phyloP scores from a whole-genome alignment of 805 yeast species.

The Metschnikowia koreensis region DNA sequence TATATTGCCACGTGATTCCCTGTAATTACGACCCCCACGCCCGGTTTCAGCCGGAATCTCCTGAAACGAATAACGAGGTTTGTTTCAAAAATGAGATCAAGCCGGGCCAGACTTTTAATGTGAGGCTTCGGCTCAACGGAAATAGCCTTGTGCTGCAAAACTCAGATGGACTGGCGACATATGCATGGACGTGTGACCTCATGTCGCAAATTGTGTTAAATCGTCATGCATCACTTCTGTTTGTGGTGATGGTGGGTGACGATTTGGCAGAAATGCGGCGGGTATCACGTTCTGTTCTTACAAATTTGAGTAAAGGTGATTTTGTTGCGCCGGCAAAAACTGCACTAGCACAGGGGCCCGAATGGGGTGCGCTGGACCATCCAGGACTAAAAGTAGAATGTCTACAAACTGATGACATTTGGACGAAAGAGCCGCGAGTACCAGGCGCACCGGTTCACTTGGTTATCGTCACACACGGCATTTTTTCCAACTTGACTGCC shows the following conservation, averaged over 20 bases:
- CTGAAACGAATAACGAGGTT: slow-evolving; percentile 28
- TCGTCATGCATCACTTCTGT: slow-evolving; percentile 28
- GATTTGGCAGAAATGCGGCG: slow-evolving; percentile 33
- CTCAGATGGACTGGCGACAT: slow-evolving; percentile 19
- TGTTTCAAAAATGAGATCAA: slow-evolving; percentile 46
- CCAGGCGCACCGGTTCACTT: slow-evolving; percentile 37
- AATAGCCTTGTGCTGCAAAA: slow-evolving; percentile 31
- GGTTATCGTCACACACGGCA: slow-evolving; percentile 44
- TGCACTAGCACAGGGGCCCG: slow-evolving; percentile 13
- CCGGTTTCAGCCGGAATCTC: slow-evolving; percentile 24
- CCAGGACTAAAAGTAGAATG: slow-evolving; percentile 26
- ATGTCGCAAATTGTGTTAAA: slow-evolving; percentile 42
- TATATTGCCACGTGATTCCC: slow-evolving; percentile 46
- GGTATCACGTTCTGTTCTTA: slow-evolving; percentile 24
- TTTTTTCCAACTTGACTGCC: slow-evolving; percentile 43
- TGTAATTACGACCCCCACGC: slow-evolving; percentile 27
- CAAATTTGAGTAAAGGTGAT: slow-evolving; percentile 17
- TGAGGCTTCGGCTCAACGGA: slow-evolving; percentile 48
- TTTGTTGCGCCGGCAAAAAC: slow-evolving; percentile 8
- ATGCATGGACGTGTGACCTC: slow-evolving; percentile 39
- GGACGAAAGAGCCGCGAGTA: slow-evolving; percentile 26
- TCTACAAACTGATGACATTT: slow-evolving; percentile 29
- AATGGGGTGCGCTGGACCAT: slow-evolving; percentile 11
- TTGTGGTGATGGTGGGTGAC: slow-evolving; percentile 39
- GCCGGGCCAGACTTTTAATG: slow-evolving; percentile 70